Evolutionary conservation across 768 basidiomycete species (phyloP), one percentile per base, ranked within the genome.

Genomic region (Rhodotorula diobovata): DNA sequence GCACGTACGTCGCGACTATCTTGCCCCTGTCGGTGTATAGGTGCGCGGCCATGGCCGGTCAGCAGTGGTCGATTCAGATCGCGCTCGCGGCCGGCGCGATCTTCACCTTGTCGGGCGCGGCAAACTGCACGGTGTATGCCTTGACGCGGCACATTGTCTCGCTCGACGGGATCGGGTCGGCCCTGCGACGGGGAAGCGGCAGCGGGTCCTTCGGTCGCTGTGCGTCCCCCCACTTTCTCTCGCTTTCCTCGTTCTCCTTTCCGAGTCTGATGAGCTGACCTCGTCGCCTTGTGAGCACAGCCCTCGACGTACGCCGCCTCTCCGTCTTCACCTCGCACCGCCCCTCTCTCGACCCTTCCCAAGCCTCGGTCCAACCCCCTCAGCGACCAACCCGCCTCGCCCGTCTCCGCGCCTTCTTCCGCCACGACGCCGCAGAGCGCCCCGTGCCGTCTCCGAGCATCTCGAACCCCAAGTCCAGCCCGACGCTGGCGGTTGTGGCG

Each of bases 1-100:
- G 46, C 37, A n/a, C 50, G 25, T 71, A 71, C 70, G 50, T 71
- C 39, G 66, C 46, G n/a, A 71, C 65, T 12, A 66, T 71, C 43
- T 18, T 71, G 8, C 70, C 70, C 0, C 34, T 71, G 8, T 67
- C 70, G 25, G n/a, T 45, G 11, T 71, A 63, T 35, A 45, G 70
- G 14, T 46, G 48, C 21, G 70, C 70, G 16, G 11, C 32, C 25
- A 71, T 71, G 70, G 57, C 70, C 1, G 70, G 70, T 0, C 30
- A 63, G 3, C 0, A 30, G 0, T 63, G 61, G 65, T 20, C 45
- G 6, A 11, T 57, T 4, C 39, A 30, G 39, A 39, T 37, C 56
- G 46, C 55, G 4, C 55, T 63, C 35, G 70, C 46, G 10, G 60
- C 48, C 18, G 70, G 70, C 23, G 50, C 48, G 56, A 21, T 71